phyloP scores from a whole-genome alignment of 2,329 filamentous ascomycete species.

The Neofusicoccum cordaticola region DNA sequence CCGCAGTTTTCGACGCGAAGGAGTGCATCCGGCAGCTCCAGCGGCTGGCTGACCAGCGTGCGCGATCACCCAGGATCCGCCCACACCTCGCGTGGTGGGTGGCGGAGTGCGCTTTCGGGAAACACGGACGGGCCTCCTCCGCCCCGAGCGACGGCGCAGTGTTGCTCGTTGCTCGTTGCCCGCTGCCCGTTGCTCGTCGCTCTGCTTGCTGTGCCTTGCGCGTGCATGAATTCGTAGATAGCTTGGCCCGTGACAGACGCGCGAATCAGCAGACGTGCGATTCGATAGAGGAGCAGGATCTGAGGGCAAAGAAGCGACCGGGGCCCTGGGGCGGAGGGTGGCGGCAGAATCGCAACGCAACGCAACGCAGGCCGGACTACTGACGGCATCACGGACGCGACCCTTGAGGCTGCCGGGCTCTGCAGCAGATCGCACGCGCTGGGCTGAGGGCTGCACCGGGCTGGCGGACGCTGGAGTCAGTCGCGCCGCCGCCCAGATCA shows the following conservation, averaged over 20 bases:
- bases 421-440: background rate
- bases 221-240: constrained; percentile 17
- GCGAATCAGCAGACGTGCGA: constrained; percentile 47
- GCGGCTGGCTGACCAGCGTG: background rate
- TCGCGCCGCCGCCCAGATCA: constrained; percentile 15
- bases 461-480: constrained; percentile 10
- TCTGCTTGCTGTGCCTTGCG: constrained; percentile 3
- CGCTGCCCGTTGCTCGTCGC: background rate
- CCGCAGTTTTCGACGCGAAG: background rate
- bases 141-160: background rate
- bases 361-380: constrained; percentile 2
- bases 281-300: constrained; percentile 55
- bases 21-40: background rate
- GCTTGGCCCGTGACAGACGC: constrained; percentile 29
- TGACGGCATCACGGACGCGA: constrained; percentile 12
- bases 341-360: constrained; percentile 14
- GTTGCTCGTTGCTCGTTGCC: background rate
- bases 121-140: constrained; percentile 1
- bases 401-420: background rate
- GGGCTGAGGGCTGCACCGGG: background rate
- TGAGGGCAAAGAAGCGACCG: constrained; percentile 5
- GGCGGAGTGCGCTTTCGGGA: constrained; percentile 1
- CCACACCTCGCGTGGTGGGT: background rate
- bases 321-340: constrained; percentile 8
- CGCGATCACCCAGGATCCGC: background rate